Evolutionary conservation across 768 basidiomycete genomes (phyloP), one percentile per base, ranked within the genome.

Genomic region (Kwoniella heveanensis): DNA sequence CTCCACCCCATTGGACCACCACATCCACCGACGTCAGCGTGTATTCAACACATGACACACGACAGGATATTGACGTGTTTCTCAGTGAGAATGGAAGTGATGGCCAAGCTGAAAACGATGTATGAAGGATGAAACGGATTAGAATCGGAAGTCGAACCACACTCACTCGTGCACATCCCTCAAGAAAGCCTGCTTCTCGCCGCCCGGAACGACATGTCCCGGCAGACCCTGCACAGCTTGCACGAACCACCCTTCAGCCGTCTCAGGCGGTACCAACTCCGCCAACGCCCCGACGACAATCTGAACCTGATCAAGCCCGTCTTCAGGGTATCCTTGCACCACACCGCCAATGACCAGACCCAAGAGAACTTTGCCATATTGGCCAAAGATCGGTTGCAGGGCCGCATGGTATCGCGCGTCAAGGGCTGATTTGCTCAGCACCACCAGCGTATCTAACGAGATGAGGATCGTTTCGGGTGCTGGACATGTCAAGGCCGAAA

Each of bases 311-410:
- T 89, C 84, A 6, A 87, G 83, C 2, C 88, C 85, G 62, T 97
- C 95, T 75, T 92, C 92, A 2, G 91, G 91, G 77, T 94, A 98
- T 65, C 90, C 88, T 22, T 89, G 87, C 3, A 91, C 87, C 26
- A 97, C 83, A 2, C 96, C 95, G 21, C 84, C 81, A 56, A 98
- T 82, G 27, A 92, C 78, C 66, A 86, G 86, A 15, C 85, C 84
- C 17, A 90, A 77, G 17, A 98, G 83, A 70, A 86, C 85, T 57
- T 85, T 84, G 2, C 92, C 92, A 77, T 81, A 80, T 30, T 84
- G 81, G 12, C 75, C 62, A 44, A 64, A 82, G 57, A 68, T 72
- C 57, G 30, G 81, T 77, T n/a, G 83, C 80, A 55, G 82, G 21
- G 50, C 9, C 44, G 50, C 57, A 36, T 39, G 27, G 54, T 29